Base-by-base conservation (phyloP, 345 rosid species). In the Melastoma malabathricum region DNA sequence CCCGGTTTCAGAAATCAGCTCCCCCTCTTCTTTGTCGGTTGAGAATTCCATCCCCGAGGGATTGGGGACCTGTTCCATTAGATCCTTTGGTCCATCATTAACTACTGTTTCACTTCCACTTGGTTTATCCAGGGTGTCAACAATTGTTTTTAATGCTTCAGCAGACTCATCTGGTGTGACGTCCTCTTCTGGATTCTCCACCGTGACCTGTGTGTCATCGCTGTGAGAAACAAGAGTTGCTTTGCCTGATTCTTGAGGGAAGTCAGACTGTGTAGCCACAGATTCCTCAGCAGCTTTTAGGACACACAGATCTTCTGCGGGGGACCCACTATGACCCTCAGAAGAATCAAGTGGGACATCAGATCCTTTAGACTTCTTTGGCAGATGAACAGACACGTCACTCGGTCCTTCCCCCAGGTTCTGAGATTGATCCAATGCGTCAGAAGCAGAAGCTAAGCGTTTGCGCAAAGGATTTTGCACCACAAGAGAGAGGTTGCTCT, bases 21-120 rank as follows among this genome's bases (percentile, higher is more conserved):
- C 98, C 52, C 96, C 96, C 60, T 92, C 98, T 79, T 84, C 98
- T 63, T 65, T 82, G 62, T 92, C 98, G n/a, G 47, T 54, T 19
- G 22, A 25, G 19, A 44, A 54, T 25, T 61, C 64, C 25, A 43
- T 15, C 3, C 18, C n/a, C 44, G 45, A 19, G 19, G 44, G 45
- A 17, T n/a, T 59, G 15, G 22, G 22, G 47, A 31, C 47, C 10
- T 19, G 79, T 43, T 66, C 81, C 22, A 55, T 49, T 53, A 60
- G 81, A 60, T 72, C 84, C 64, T 59, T 55, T 48, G 71, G 43
- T 59, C 62, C 75, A 47, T 75, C 92, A 47, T 76, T 83, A 18
- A 55, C 34, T 9, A 61, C 56, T 58, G 59, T 48, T 29, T 66
- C 85, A 6, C 60, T 60, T 58, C 61, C 80, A 22, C 70, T 63